Evolutionary conservation across 2,329 filamentous ascomycete species (phyloP), one percentile per base, ranked within the genome.

Genomic region (Diaporthe sp.): DNA sequence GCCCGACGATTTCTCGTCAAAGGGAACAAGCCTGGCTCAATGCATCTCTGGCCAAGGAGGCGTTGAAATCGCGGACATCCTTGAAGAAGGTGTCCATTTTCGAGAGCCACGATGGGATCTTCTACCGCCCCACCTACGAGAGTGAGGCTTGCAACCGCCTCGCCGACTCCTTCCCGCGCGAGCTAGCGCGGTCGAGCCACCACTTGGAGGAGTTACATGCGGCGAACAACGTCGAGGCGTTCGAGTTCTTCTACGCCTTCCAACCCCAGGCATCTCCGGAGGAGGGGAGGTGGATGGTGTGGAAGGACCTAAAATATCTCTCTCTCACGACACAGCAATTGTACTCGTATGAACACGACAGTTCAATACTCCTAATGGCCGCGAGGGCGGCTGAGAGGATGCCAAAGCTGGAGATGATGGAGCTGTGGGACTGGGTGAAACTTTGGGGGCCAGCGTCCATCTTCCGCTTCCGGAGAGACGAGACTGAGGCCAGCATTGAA

Each of bases 161-260:
- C 5, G 25, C 9, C 9, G 2, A 4, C 28, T n/a, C 5, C 12
- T 37, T 67, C 28, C 25, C 19, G 13, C 19, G 7, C 10, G 34
- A 25, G 4, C 34, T 74, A 0, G 72, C 72, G 4, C 44, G 51
- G 25, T 2, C 61, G 13, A 74, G 61, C 25, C 61, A 39, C 13
- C n/a, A 42, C 39, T 15, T 67, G n/a, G 72, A 74, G 61, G 44
- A 67, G 37, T 53, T 69, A 17, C 25, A 69, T 13, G 61, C 9
- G 31, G 72, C 59, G 4, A 39, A 53, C 5, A 74, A 55, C 12
- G 10, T 58, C n/a, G 46, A 69, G 0, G 72, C 72, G 13, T n/a
- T 19, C 1, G 9, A 55, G 10, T 69, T 74, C 59, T 57, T 74
- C n/a, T 46, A 34, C 39, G 34, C 72, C 19, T 74, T 74, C 7